phyloP scores from a whole-genome alignment of 2,329 filamentous ascomycete genomes.

The Stachybotrys echinatus region DNA sequence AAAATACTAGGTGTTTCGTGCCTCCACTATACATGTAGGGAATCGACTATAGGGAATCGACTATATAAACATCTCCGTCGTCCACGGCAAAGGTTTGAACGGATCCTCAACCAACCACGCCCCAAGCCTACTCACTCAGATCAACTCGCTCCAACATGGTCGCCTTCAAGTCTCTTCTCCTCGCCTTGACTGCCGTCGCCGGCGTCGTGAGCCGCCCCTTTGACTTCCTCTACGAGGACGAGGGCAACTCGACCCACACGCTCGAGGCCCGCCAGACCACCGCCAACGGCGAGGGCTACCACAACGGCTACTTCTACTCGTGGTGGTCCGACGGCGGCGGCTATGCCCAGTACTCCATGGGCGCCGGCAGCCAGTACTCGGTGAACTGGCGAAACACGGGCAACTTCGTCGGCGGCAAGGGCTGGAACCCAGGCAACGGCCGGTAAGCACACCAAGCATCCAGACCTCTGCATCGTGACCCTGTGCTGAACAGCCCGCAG shows the following conservation, averaged over 20 bases:
- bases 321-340: slow-evolving; percentile 53
- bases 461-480: slow-evolving; percentile 6
- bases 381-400: slow-evolving; percentile 42
- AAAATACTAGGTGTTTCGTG: no score
- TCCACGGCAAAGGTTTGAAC: no score
- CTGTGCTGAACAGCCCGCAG: slow-evolving; percentile 20
- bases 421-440: slow-evolving; percentile 36
- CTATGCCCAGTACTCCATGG: slow-evolving; percentile 50
- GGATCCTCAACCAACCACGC: background rate
- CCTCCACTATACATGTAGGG: no score
- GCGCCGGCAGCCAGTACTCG: slow-evolving; percentile 42
- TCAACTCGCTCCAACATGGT: slow-evolving; percentile 29
- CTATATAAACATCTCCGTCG: no score
- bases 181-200: slow-evolving; percentile 25
- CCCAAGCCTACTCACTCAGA: background rate
- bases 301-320: slow-evolving; percentile 56
- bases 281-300: slow-evolving; percentile 40
- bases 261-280: slow-evolving; percentile 22
- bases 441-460: slow-evolving; percentile 18
- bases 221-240: slow-evolving; percentile 14
- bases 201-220: slow-evolving; percentile 27
- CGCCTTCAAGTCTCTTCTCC: slow-evolving; percentile 30
- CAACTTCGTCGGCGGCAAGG: slow-evolving; percentile 45
- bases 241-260: slow-evolving; percentile 21
- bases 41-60: no score